A percentile compares a stretch with the other conserved stretches of the same genome.
Conservation (phyloP, 2,329 filamentous ascomycete genomes). For the Dactylellina drechsleri region DNA sequence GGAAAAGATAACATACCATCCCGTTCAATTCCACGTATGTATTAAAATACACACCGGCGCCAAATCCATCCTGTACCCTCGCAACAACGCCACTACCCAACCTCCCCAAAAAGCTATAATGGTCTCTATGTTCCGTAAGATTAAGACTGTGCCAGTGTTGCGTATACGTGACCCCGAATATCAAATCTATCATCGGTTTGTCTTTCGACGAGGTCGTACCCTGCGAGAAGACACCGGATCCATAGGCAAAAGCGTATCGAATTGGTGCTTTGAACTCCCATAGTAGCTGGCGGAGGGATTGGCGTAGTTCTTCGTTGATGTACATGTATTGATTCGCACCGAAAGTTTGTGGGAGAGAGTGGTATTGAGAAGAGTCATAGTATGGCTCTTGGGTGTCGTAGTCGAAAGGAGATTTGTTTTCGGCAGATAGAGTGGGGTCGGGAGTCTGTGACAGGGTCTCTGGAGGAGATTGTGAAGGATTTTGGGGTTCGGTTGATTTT, state of each 20-base stretch:
- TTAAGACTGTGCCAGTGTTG: constrained; percentile 98
- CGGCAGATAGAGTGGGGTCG: neutral
- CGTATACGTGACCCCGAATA: constrained; percentile 92
- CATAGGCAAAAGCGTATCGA: constrained; percentile 95
- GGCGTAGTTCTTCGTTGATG: constrained; percentile 95
- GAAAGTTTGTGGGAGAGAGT: constrained; percentile 77
- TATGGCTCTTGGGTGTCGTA: constrained; percentile 46
- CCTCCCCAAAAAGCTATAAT: constrained; percentile 87
- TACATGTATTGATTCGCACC: constrained; percentile 96
- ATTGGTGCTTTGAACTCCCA: constrained; percentile 94
- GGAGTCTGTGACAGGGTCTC: constrained; percentile 1
- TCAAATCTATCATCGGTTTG: constrained; percentile 88
- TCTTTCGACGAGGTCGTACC: constrained; percentile 61
- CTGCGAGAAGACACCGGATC: constrained; percentile 94
- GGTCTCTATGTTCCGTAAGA: constrained; percentile 83
- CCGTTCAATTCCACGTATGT: constrained; percentile 94
- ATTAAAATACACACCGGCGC: constrained; percentile 97
- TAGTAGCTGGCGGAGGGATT: constrained; percentile 83
- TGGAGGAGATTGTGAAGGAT: neutral
- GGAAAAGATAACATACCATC: constrained; percentile 64
- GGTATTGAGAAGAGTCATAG: constrained; percentile 49
- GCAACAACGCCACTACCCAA: constrained; percentile 87
- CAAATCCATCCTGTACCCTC: constrained; percentile 84
- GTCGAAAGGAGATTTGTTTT: constrained; percentile 26
- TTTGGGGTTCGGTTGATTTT: neutral